Base-by-base conservation (phyloP, 2,329 filamentous ascomycete genomes). In the Talaromyces albobiverticillius region DNA sequence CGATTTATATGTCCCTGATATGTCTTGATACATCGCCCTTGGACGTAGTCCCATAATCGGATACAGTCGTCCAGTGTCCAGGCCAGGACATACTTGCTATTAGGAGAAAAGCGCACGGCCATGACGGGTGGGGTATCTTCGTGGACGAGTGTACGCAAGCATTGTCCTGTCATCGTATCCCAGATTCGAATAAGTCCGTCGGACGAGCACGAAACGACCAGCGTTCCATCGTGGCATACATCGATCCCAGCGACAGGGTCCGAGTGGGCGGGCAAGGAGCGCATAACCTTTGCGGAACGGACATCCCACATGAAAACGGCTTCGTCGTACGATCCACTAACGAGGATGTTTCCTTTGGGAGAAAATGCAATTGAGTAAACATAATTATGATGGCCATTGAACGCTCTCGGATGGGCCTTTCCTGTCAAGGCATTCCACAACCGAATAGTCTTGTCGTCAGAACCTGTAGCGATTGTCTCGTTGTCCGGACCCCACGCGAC, bases 231-330 rank as follows among this genome's bases (percentile, higher is more conserved):
- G 59, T 86, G 79, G 56, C 92, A 90, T 65, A 99, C 95, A 69
- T 96, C 93, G 9, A 99, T 93, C 0, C 92, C 91, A 53, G 88
- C 86, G 1, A 99, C 93, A 0, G 94, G 94, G 69, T 99, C 94
- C 25, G 90, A 95, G 66, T 99, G 94, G 2, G 94, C 94, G 1
- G 94, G 94, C 34, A 99, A 75, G 58, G 88, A 92, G 52, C 91
- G 83, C 91, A 99, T 96, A 31, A 94, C 79, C 20, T 87, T 80
- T 0, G 90, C 92, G 0, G 90, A 90, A 13, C 94, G 82, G 13
- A 97, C 89, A 70, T 99, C 94, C 94, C 94, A 99, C 4, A 99
- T 74, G 60, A 96, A 96, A 0, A 99, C 90, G 4, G 94, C 94
- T 76, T 99, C 94, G 62, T 99, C 94, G 72, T 96, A 97, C 60